Conservation (phyloP, 768 basidiomycete species). For the Agrocybe chaxingu region DNA sequence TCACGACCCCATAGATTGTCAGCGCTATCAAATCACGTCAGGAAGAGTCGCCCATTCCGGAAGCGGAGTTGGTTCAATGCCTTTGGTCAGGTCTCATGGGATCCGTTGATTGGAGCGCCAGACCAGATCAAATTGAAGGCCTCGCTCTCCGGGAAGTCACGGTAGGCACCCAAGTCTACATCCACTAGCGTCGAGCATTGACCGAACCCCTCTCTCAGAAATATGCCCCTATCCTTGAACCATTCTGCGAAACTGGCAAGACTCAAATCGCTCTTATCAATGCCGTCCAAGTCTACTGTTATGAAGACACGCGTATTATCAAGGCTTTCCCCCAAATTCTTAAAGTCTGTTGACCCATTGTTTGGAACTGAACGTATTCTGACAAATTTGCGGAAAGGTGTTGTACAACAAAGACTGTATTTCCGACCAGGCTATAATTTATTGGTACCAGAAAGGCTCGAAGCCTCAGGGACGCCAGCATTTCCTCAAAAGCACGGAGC, state of each 20-base stretch:
- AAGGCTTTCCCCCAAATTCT: constrained; percentile 94
- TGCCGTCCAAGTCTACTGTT: constrained; percentile 91
- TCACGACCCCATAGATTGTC: constrained; percentile 56
- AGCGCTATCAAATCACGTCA: constrained; percentile 67
- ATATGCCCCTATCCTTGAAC: constrained; percentile 81
- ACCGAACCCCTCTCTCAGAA: constrained; percentile 45
- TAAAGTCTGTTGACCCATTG: constrained; percentile 49
- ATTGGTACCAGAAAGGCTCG: constrained; percentile 97
- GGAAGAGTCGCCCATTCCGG: constrained; percentile 80
- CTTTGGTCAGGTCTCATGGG: constrained; percentile 92
- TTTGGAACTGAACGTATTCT: neutral
- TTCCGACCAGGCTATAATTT: constrained; percentile 94
- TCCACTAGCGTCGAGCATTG: neutral
- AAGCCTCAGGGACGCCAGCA: constrained; percentile 94
- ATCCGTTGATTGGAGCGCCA: constrained; percentile 83
- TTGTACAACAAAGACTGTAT: constrained; percentile 96
- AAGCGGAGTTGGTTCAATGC: constrained; percentile 80
- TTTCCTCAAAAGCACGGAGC: constrained; percentile 85
- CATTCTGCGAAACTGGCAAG: constrained; percentile 86
- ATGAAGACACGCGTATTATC: constrained; percentile 93
- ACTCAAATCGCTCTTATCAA: constrained; percentile 95
- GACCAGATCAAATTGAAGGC: constrained; percentile 89
- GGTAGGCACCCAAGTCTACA: constrained; percentile 42
- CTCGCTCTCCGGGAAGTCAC: constrained; percentile 86
- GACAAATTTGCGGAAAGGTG: constrained; percentile 45